Evolutionary conservation across 31 red algal genomes (phyloP).

Genomic region (Porphyra umbilicalis): DNA sequence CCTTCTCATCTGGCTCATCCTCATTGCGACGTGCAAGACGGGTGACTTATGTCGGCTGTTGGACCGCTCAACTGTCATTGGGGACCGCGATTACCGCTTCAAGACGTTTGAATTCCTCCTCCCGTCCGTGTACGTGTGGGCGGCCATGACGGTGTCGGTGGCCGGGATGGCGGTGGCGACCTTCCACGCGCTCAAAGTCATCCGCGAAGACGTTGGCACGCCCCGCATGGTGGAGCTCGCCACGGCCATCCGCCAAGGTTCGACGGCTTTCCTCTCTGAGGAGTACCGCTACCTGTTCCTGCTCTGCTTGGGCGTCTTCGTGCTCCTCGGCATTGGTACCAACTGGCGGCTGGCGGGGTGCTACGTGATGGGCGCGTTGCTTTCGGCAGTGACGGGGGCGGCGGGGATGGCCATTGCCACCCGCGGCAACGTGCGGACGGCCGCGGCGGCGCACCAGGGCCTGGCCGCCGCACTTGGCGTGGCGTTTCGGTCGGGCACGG

Average conservation of each 20-base stretch:
- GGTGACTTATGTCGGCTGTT: constrained; percentile 18
- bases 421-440: constrained; percentile 39
- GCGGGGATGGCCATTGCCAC: constrained; percentile 28
- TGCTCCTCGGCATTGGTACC: constrained; percentile 27
- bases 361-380: constrained; percentile 21
- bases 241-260: constrained; percentile 17
- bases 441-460: constrained; percentile 32
- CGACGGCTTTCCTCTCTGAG: constrained; percentile 10
- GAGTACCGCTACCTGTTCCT: constrained; percentile 26
- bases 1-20: constrained; percentile 27
- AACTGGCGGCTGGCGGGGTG: constrained; percentile 40
- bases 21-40: constrained; percentile 28
- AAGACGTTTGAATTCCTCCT: constrained; percentile 40
- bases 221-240: constrained; percentile 38
- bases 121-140: constrained; percentile 43
- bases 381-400: constrained; percentile 2
- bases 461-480: constrained; percentile 23
- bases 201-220: constrained; percentile 19
- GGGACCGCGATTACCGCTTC: constrained; percentile 24
- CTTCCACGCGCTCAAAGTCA: constrained; percentile 9
- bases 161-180: constrained; percentile 24
- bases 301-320: constrained; percentile 9
- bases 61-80: constrained; percentile 19
- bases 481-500: constrained; percentile 31
- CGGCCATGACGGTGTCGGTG: constrained; percentile 17